Conservation (phyloP, 805 yeast species). For the Brettanomyces sp. region DNA sequence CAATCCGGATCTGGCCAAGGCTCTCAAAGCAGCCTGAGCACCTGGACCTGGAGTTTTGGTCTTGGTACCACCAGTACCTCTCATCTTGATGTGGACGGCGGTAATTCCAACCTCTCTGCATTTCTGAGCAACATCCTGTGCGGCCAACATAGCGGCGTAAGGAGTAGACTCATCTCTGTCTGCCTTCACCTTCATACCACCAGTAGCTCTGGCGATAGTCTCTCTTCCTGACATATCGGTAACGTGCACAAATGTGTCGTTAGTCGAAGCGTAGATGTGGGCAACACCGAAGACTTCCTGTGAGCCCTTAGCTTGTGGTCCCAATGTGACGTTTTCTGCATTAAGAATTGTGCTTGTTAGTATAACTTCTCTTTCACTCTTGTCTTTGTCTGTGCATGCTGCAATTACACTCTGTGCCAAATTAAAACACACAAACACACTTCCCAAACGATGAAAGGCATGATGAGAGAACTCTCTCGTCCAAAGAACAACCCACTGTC, state of each 20-base stretch:
- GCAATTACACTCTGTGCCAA: too few relatives aligned
- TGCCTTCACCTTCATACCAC: constrained; percentile 99
- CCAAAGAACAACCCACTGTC: too few relatives aligned
- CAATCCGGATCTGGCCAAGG: constrained; percentile 99
- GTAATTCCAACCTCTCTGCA: constrained; percentile 99
- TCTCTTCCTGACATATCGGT: constrained; percentile 99
- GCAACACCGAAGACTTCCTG: constrained; percentile 99
- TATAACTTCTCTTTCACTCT: too few relatives aligned
- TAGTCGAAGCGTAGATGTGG: constrained; percentile 98
- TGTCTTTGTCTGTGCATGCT: too few relatives aligned
- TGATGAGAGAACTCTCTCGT: too few relatives aligned
- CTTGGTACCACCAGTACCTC: constrained; percentile 99
- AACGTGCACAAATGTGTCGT: constrained; percentile 99
- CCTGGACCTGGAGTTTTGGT: constrained; percentile 99
- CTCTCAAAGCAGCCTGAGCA: constrained; percentile 99
- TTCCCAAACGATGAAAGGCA: too few relatives aligned
- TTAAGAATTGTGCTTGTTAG: too few relatives aligned
- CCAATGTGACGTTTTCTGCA: constrained; percentile 50
- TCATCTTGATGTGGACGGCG: constrained; percentile 98
- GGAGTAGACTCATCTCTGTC: constrained; percentile 99
- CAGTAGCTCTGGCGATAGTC: constrained; percentile 99
- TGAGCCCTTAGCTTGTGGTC: constrained; percentile 90
- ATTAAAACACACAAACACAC: too few relatives aligned
- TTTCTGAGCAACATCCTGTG: constrained; percentile 98
- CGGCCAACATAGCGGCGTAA: constrained; percentile 99